Conservation (phyloP, 2,329 filamentous ascomycete genomes). For the Pyrenophora seminiperda region DNA sequence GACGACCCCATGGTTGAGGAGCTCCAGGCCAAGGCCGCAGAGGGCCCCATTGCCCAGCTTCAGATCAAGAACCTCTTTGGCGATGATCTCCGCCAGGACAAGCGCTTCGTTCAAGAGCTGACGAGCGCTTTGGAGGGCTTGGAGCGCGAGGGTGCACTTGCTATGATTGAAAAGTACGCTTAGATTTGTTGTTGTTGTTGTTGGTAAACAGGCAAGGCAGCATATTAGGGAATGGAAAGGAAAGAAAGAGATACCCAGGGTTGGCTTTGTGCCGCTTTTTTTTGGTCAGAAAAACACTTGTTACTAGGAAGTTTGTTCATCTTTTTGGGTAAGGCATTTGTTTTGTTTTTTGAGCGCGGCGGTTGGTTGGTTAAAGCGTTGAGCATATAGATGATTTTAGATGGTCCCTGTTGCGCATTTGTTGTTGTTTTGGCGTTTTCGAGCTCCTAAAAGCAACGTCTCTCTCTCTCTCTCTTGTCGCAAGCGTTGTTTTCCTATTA, state of each 20-base stretch:
- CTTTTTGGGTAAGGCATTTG: too few relatives aligned
- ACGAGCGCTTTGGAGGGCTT: conserved; percentile 30
- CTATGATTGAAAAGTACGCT: conserved; percentile 28
- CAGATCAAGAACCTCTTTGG: conserved; percentile 29
- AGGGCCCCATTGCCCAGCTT: conserved; percentile 20
- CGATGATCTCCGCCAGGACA: conserved; percentile 33
- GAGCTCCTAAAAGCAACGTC: too few relatives aligned
- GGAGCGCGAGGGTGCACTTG: conserved; percentile 26
- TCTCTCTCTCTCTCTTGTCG: too few relatives aligned
- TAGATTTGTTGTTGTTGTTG: not conserved
- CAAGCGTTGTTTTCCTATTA: too few relatives aligned
- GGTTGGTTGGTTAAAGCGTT: too few relatives aligned
- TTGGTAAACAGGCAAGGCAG: too few relatives aligned
- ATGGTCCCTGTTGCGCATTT: too few relatives aligned
- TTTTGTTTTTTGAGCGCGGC: too few relatives aligned
- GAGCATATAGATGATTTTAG: too few relatives aligned
- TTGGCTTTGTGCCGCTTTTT: not conserved
- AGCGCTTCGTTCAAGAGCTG: conserved; percentile 35
- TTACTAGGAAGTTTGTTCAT: not conserved
- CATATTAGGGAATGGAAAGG: not conserved
- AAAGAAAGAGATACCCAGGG: conserved; percentile 5
- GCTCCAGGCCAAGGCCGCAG: conserved; percentile 28
- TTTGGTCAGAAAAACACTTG: not conserved
- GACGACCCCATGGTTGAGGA: conserved; percentile 35
- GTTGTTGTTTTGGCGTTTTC: too few relatives aligned